Base-by-base conservation (phyloP, 352 stramenopile genomes). In the Paralagenidium karlingii region DNA sequence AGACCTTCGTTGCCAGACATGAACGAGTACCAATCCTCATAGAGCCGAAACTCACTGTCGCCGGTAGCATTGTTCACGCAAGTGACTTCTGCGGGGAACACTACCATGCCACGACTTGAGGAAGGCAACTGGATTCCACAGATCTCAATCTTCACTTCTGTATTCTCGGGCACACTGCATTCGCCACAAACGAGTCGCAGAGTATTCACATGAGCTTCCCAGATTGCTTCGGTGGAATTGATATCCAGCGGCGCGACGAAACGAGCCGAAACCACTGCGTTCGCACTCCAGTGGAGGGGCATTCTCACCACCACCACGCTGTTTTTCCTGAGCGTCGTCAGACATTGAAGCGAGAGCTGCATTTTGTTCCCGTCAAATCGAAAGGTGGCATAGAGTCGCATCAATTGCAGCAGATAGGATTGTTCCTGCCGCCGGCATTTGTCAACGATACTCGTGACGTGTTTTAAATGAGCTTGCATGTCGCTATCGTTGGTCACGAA, bases 1-100 rank as follows among this genome's bases (percentile, higher is more conserved):
- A 75, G 48, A n/a, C 48, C 61, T 15, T 73, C 47, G 40, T 70
- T 54, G 0, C 55, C 59, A 4, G 63, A 52, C n/a, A 80, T 34
- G 31, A 71, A 75, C 7, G 59, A 74, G 18, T 75, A 53, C 66
- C 63, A 77, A 24, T 77, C 54, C 7, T 80, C 60, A 22, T 77
- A 53, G 0, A 76, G 49, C 21, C 63, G 51, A 34, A 80, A 53
- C 30, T 60, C 47, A 32, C 76, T 53, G 19, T 64, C n/a, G n/a
- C n/a, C n/a, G n/a, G n/a, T n/a, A n/a, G n/a, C n/a, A n/a, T n/a
- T n/a, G n/a, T n/a, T n/a, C n/a, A n/a, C n/a, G n/a, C n/a, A n/a
- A n/a, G n/a, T n/a, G n/a, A n/a, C n/a, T n/a, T n/a, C n/a, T n/a
- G n/a, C 24, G 8, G 51, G 40, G 16, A 31, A 46, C 7, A 37